A percentile compares a stretch with the other conserved stretches of the same genome.
These are phyloP conservation scores for Lactifluus hygrophoroides DNA, from an alignment of 768 basidiomycete species.

Conservation along the genomic window DNA sequence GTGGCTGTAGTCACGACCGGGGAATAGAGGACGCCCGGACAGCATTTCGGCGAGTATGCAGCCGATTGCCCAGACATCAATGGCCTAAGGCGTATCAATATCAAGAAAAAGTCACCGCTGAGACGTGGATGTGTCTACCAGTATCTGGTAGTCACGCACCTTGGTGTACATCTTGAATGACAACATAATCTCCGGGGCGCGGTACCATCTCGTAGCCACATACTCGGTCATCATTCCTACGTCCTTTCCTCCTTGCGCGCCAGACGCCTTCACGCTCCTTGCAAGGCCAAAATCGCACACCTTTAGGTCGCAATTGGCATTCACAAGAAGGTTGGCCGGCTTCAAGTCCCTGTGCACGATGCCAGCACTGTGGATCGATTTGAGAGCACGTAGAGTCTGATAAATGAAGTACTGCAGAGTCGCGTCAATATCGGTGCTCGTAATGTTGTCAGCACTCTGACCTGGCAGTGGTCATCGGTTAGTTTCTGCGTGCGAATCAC, in stretches of 20 bases:
- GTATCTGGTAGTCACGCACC: conserved; percentile 30
- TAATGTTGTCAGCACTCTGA: conserved; percentile 25
- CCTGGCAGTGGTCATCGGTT: conserved; percentile 85
- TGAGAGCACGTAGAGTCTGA: conserved; percentile 78
- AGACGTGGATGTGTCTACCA: background rate
- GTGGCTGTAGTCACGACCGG: conserved; percentile 80
- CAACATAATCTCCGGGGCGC: conserved; percentile 91
- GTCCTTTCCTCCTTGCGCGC: conserved; percentile 47
- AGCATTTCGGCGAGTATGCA: conserved; percentile 79
- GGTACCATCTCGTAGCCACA: conserved; percentile 90
- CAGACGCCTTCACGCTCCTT: conserved; percentile 50
- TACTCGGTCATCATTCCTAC: conserved; percentile 72
- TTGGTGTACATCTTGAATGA: conserved; percentile 87
- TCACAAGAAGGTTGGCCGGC: conserved; percentile 81
- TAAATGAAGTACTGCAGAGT: conserved; percentile 65
- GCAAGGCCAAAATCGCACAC: conserved; percentile 87
- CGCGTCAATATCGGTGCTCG: conserved; percentile 3
- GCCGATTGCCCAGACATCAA: conserved; percentile 69
- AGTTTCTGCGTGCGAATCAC: conserved; percentile 86
- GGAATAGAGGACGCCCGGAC: conserved; percentile 75
- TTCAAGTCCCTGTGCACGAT: conserved; percentile 75
- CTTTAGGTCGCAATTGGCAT: conserved; percentile 85
- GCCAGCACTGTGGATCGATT: conserved; percentile 82
- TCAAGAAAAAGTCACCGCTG: background rate
- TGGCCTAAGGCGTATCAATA: conserved; percentile 34